Conservation (phyloP, 2,329 filamentous ascomycete genomes). For the Fusarium proliferatum region DNA sequence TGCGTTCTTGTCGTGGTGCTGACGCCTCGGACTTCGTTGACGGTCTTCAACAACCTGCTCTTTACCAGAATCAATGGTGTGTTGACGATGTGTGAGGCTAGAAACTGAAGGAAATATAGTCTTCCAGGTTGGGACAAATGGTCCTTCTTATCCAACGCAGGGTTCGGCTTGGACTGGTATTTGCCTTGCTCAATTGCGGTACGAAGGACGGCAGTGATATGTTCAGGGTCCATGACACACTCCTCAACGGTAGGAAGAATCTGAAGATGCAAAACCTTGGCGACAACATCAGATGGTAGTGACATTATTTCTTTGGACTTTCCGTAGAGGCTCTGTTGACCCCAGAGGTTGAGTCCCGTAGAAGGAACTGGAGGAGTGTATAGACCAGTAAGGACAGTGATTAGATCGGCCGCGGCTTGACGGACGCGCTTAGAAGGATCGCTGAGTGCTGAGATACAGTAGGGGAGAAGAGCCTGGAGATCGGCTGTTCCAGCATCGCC, state of each 20-base stretch:
- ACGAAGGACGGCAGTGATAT: conserved; percentile 73
- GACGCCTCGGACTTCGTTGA: conserved; percentile 79
- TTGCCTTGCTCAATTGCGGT: conserved; percentile 55
- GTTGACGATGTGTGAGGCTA: conserved; percentile 76
- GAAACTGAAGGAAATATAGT: conserved; percentile 73
- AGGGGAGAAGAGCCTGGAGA: conserved; percentile 85
- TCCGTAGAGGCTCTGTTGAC: conserved; percentile 73
- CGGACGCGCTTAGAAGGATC: conserved; percentile 83
- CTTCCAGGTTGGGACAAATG: conserved; percentile 71
- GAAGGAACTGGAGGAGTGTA: conserved; percentile 53
- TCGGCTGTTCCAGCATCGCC: conserved; percentile 66
- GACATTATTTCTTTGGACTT: conserved; percentile 63
- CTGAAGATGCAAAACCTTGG: conserved; percentile 71
- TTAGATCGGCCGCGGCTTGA: conserved; percentile 76
- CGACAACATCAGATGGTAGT: conserved; percentile 67
- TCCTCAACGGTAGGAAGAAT: conserved; percentile 86
- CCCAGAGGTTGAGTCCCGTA: conserved; percentile 67
- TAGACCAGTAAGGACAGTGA: conserved; percentile 65
- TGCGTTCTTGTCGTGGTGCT: conserved; percentile 76
- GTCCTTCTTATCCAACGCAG: conserved; percentile 61
- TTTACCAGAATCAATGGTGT: conserved; percentile 79
- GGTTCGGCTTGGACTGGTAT: conserved; percentile 48
- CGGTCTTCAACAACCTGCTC: conserved; percentile 73
- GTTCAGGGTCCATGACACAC: conserved; percentile 80
- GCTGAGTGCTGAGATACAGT: conserved; percentile 77